Percentiles rank a stretch among this genome's conserved stretches.
phyloP scores from a whole-genome alignment of 192 early-diverging fungal species.

The Entrophospora sp. region DNA sequence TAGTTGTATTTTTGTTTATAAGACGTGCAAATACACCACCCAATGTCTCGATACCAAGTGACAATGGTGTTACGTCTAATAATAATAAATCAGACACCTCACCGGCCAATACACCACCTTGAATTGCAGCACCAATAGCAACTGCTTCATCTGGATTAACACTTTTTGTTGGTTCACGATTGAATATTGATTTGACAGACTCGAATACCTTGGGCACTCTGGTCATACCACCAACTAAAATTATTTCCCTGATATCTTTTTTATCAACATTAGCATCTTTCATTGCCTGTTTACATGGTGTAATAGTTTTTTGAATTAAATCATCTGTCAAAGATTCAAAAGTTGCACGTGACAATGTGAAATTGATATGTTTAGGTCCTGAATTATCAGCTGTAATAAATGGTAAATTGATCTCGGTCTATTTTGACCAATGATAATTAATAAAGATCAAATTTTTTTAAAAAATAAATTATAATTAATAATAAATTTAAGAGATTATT shows the following conservation, averaged over 20 bases:
- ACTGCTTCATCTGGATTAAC: slow-evolving; percentile 99
- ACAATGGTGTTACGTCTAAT: slow-evolving; percentile 94
- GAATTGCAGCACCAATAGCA: slow-evolving; percentile 95
- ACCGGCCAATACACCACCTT: slow-evolving; percentile 95
- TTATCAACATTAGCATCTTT: slow-evolving; percentile 83
- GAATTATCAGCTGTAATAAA: slow-evolving; percentile 84
- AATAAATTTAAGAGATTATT: neutral
- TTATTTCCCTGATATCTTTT: slow-evolving; percentile 87
- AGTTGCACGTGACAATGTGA: slow-evolving; percentile 83
- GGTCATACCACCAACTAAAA: slow-evolving; percentile 97
- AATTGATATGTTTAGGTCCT: slow-evolving; percentile 96
- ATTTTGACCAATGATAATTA: neutral
- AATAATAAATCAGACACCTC: slow-evolving; percentile 93
- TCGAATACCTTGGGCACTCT: slow-evolving; percentile 96
- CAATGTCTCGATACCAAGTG: slow-evolving; percentile 96
- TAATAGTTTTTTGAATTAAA: slow-evolving; percentile 82
- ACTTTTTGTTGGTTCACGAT: slow-evolving; percentile 83
- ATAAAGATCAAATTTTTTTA: neutral
- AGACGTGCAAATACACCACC: slow-evolving; percentile 97
- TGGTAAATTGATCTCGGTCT: slow-evolving; percentile 95
- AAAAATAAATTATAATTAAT: neutral
- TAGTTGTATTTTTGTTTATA: slow-evolving; percentile 96
- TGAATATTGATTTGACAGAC: slow-evolving; percentile 82
- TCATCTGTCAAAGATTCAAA: slow-evolving; percentile 73
- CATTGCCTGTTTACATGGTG: slow-evolving; percentile 93